Evolutionary conservation across 768 basidiomycete species (phyloP).

Genomic region (Tylopilus balloui): DNA sequence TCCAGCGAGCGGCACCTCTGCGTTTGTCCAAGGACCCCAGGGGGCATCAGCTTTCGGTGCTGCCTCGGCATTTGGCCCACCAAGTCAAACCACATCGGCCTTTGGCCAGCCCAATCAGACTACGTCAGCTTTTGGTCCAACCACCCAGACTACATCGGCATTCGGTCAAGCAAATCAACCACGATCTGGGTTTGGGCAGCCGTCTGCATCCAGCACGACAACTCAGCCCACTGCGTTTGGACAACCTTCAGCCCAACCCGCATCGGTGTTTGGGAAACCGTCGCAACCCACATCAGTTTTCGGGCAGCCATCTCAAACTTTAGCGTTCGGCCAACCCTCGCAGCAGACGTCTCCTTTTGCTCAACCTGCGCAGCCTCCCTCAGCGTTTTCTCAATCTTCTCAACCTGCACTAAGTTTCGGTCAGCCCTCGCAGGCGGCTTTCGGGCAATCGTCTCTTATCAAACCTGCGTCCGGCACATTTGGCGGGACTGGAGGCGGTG

Average conservation of each 20-base stretch:
- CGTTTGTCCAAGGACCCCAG: conserved; percentile 28
- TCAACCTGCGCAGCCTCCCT: conserved; percentile 24
- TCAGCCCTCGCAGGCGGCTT: conserved; percentile 32
- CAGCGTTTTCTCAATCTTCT: conserved; percentile 31
- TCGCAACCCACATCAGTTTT: conserved; percentile 36
- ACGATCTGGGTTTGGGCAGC: no score
- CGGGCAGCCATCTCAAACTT: conserved; percentile 31
- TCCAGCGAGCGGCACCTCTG: conserved; percentile 10
- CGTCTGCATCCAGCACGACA: conserved; percentile 21
- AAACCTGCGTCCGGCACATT: conserved; percentile 53
- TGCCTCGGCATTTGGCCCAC: conserved; percentile 37
- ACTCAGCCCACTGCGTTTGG: conserved; percentile 15
- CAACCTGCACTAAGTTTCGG: conserved; percentile 33
- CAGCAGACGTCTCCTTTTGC: conserved; percentile 29
- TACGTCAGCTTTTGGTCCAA: conserved; percentile 32
- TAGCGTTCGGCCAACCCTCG: conserved; percentile 30
- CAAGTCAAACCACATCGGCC: conserved; percentile 31
- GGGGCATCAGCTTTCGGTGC: conserved; percentile 36
- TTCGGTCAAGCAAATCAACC: conserved; percentile 34
- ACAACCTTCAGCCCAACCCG: not conserved
- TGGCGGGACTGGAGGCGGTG: conserved; percentile 38
- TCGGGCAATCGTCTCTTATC: conserved; percentile 40
- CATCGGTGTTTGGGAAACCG: conserved; percentile 27
- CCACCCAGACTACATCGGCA: conserved; percentile 31
- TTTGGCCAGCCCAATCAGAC: conserved; percentile 34